Evolutionary conservation across 2,329 filamentous ascomycete genomes (phyloP).

Genomic region (Fusarium sp.): DNA sequence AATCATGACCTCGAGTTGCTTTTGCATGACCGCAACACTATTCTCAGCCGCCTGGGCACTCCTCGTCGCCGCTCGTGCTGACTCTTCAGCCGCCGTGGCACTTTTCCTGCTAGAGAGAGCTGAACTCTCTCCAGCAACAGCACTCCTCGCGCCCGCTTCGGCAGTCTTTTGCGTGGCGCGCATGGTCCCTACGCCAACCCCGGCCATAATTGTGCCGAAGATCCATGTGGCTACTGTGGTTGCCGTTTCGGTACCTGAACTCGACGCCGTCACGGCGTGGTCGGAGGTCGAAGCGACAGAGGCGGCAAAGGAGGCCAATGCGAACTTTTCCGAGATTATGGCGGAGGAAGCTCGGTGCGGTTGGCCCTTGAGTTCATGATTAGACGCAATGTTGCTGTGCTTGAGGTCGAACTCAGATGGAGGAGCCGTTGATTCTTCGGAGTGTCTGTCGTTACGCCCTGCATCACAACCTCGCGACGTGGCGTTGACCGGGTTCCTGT

Average conservation of each 20-base stretch:
- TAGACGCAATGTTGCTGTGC: background rate
- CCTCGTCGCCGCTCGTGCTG: background rate
- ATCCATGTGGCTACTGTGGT: background rate
- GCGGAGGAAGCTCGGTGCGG: background rate
- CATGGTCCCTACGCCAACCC: background rate
- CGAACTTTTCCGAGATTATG: background rate
- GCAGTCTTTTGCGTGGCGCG: background rate
- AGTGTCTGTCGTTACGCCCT: background rate
- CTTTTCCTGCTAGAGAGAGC: background rate
- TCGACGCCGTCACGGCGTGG: background rate
- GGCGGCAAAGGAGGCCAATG: background rate
- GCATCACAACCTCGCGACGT: background rate
- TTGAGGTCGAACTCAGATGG: background rate
- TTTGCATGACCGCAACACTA: background rate
- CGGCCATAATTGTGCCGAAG: background rate
- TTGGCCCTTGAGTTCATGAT: background rate
- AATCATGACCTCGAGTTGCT: background rate
- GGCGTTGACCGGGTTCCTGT: background rate
- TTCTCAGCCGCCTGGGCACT: background rate
- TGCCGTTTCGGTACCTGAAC: background rate
- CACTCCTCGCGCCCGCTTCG: background rate
- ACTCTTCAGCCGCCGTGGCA: background rate
- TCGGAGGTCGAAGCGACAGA: background rate
- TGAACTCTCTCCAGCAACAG: background rate
- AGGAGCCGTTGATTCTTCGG: background rate